Evolutionary conservation across 306 rosid genomes (phyloP).

Genomic region (Quercus aquifolioides): DNA sequence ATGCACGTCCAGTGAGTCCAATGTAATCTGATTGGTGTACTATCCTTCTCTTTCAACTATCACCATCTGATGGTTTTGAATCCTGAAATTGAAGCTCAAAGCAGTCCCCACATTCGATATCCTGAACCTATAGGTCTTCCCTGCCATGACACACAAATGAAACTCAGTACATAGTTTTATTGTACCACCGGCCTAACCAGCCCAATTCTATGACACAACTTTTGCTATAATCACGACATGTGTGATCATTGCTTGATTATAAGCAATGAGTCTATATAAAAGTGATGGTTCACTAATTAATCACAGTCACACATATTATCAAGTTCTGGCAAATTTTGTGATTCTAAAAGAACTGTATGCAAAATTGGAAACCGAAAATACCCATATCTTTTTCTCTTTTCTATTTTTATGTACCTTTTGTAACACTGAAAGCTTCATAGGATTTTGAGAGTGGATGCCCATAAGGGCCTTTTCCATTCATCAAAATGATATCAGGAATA

Average conservation of each 20-base stretch:
- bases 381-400: neutral
- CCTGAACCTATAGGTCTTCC: conserved; percentile 72
- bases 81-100: conserved; percentile 75
- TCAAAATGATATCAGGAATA: conserved; percentile 52
- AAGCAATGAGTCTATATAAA: accelerated
- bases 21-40: conserved; percentile 48
- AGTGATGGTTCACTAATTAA: no score
- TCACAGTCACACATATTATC: no score
- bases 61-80: conserved; percentile 62
- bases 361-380: neutral
- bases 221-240: no score
- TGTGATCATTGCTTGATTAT: no score
- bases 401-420: conserved; percentile 43
- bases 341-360: accelerated
- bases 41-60: conserved; percentile 93
- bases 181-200: neutral
- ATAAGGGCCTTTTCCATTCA: conserved; percentile 70
- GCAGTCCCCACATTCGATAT: conserved; percentile 81
- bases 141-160: conserved; percentile 29
- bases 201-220: neutral
- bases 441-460: conserved; percentile 28
- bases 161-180: neutral
- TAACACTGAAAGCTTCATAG: conserved; percentile 55
- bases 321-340: accelerated
- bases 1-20: conserved; percentile 83